Evolutionary conservation across 108 stramenopile genomes (phyloP).

Genomic region (Discostella stelligeroides): DNA sequence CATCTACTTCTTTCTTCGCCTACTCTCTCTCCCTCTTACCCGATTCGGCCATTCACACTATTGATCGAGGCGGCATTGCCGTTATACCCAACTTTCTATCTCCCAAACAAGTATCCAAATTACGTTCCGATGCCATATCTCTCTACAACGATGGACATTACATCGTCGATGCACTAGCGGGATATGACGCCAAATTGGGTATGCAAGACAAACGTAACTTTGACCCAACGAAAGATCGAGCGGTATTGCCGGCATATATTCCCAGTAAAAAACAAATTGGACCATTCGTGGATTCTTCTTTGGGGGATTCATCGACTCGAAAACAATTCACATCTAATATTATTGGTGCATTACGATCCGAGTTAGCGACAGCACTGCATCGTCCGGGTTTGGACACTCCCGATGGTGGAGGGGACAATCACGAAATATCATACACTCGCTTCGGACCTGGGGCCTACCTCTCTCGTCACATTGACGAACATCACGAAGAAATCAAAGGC

Average conservation of each 20-base stretch:
- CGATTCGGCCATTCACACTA: slow-evolving; percentile 38
- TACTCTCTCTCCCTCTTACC: slow-evolving; percentile 19
- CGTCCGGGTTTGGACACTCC: slow-evolving; percentile 50
- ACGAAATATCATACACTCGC: slow-evolving; percentile 65
- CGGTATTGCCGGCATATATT: slow-evolving; percentile 52
- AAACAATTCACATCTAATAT: slow-evolving; percentile 31
- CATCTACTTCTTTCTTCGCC: too few species aligned
- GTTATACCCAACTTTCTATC: slow-evolving; percentile 58
- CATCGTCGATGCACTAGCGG: slow-evolving; percentile 60
- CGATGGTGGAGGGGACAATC: slow-evolving; percentile 45
- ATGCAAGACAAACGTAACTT: slow-evolving; percentile 46
- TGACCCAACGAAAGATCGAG: slow-evolving; percentile 64
- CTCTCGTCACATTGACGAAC: slow-evolving; percentile 70
- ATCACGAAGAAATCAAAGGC: slow-evolving; percentile 77
- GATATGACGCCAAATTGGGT: slow-evolving; percentile 33
- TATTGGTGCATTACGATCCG: slow-evolving; percentile 47
- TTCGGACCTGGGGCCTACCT: slow-evolving; percentile 70
- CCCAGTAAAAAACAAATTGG: slow-evolving; percentile 37
- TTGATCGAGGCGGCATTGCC: slow-evolving; percentile 58
- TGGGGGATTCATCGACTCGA: slow-evolving; percentile 43
- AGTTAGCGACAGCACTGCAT: slow-evolving; percentile 51
- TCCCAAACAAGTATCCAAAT: slow-evolving; percentile 23
- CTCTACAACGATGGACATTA: slow-evolving; percentile 46
- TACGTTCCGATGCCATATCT: slow-evolving; percentile 55
- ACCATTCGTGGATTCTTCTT: slow-evolving; percentile 16